Percentiles rank a stretch among this genome's conserved stretches.
Evolutionary conservation across 2,329 filamentous ascomycete genomes (phyloP).

Genomic region (Nigrograna mackinnonii): DNA sequence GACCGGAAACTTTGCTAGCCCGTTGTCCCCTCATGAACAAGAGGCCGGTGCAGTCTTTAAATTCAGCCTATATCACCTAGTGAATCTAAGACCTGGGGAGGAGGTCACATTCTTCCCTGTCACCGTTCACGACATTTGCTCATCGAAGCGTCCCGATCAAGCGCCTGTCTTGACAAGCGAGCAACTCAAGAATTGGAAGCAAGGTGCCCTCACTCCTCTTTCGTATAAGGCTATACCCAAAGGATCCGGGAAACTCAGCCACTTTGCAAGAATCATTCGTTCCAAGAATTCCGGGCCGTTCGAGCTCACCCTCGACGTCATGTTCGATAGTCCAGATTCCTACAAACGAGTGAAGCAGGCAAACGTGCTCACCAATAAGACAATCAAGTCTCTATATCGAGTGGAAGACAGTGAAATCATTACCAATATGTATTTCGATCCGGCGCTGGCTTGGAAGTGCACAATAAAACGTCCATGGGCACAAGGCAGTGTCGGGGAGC

Average conservation of each 20-base stretch:
- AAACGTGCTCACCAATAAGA: slow-evolving; percentile 33
- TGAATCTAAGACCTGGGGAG: background rate
- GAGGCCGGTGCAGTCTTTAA: background rate
- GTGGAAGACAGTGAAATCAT: slow-evolving; percentile 32
- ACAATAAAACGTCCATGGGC: slow-evolving; percentile 42
- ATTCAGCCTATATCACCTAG: background rate
- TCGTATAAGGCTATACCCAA: slow-evolving; percentile 1
- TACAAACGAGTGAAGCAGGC: slow-evolving; percentile 35
- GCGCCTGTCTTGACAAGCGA: background rate
- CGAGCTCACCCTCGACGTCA: background rate
- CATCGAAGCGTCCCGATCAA: background rate
- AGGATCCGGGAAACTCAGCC: slow-evolving; percentile 1
- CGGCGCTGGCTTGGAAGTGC: slow-evolving; percentile 52
- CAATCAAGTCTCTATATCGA: slow-evolving; percentile 30
- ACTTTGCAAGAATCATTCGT: slow-evolving; percentile 1
- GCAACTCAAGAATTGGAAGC: background rate
- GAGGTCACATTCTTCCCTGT: background rate
- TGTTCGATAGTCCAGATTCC: background rate
- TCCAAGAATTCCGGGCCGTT: background rate
- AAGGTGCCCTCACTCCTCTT: background rate
- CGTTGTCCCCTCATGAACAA: background rate
- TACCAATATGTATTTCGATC: slow-evolving; percentile 46
- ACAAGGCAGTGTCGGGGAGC: slow-evolving; percentile 50
- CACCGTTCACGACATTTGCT: background rate
- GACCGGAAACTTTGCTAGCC: background rate